phyloP scores from a whole-genome alignment of 768 basidiomycete species.

The Hydnum rufescens region DNA sequence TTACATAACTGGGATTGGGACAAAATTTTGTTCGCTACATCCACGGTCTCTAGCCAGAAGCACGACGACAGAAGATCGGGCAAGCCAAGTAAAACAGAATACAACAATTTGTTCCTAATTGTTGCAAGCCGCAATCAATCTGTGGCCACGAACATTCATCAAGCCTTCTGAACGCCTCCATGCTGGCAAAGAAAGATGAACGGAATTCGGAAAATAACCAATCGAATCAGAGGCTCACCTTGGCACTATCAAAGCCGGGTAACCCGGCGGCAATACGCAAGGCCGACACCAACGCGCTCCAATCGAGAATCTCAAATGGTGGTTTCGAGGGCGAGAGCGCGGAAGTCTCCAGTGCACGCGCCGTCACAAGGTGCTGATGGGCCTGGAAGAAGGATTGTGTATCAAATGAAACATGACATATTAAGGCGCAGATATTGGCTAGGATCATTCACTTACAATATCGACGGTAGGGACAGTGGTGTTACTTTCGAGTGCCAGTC shows the following conservation, averaged over 20 bases:
- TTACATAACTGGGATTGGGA: not conserved
- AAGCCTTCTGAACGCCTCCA: no score
- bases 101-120: no score
- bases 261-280: conserved; percentile 53
- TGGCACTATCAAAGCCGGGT: not conserved
- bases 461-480: conserved; percentile 55
- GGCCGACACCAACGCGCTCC: conserved; percentile 66
- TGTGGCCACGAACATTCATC: no score
- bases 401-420: not conserved
- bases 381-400: conserved; percentile 19
- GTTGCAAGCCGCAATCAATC: no score
- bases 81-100: no score
- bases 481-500: conserved; percentile 41
- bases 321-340: conserved; percentile 27
- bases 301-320: conserved; percentile 45
- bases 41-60: no score
- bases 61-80: no score
- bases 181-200: no score
- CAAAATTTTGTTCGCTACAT: not conserved
- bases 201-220: no score
- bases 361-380: conserved; percentile 59
- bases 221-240: no score
- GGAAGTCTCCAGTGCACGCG: conserved; percentile 45
- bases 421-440: not conserved
- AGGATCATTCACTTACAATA: conserved; percentile 17